Evolutionary conservation across 2,329 filamentous ascomycete genomes (phyloP).

Genomic region (Neofusicoccum cordaticola): DNA sequence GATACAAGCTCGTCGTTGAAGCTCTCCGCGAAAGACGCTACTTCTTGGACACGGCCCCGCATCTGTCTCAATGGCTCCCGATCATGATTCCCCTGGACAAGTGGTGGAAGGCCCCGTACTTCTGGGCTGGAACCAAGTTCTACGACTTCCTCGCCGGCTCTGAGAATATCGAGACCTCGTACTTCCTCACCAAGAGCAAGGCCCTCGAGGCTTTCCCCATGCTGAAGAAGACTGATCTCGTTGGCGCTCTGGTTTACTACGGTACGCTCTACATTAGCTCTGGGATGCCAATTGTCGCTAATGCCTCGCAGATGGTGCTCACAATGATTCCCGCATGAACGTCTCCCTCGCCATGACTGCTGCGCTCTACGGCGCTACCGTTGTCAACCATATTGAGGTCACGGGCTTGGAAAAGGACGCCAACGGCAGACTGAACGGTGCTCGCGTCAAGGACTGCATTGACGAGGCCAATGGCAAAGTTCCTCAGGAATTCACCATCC

Average conservation of each 20-base stretch:
- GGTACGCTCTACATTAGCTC: slow-evolving; percentile 40
- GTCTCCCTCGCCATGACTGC: slow-evolving; percentile 85
- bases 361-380: slow-evolving; percentile 78
- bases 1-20: slow-evolving; percentile 72
- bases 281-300: slow-evolving; percentile 21
- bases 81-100: slow-evolving; percentile 80
- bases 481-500: slow-evolving; percentile 64
- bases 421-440: slow-evolving; percentile 70
- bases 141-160: slow-evolving; percentile 84
- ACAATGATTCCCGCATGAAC: slow-evolving; percentile 93
- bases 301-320: slow-evolving; percentile 65
- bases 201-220: slow-evolving; percentile 85
- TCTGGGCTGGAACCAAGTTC: slow-evolving; percentile 74
- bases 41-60: slow-evolving; percentile 78
- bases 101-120: slow-evolving; percentile 82
- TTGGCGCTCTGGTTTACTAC: slow-evolving; percentile 85
- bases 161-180: slow-evolving; percentile 84
- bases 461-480: slow-evolving; percentile 62
- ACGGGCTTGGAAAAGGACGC: slow-evolving; percentile 72
- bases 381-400: slow-evolving; percentile 81
- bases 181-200: slow-evolving; percentile 83
- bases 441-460: slow-evolving; percentile 68
- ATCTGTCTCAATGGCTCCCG: slow-evolving; percentile 76
- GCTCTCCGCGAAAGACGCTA: slow-evolving; percentile 79
- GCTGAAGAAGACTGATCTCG: slow-evolving; percentile 74